A percentile compares a stretch with the other conserved stretches of the same genome.
These are phyloP conservation scores for Lactarius deliciosus DNA, from an alignment of 768 basidiomycete species.

Conservation along the genomic window DNA sequence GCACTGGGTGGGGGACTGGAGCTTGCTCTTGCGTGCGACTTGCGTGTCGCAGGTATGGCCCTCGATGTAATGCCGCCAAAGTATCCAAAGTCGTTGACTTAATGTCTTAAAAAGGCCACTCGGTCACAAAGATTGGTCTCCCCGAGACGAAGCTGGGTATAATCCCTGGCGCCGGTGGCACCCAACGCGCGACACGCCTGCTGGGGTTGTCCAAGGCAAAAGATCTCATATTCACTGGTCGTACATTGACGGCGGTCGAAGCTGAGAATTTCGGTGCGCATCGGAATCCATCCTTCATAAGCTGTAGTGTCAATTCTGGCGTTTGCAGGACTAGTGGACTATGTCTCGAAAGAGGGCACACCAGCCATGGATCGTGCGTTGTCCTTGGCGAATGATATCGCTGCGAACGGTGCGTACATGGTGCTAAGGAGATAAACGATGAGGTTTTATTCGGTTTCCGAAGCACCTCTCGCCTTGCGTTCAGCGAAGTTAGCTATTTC, in stretches of 20 bases:
- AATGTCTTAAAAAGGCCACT: constrained; percentile 43
- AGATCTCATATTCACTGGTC: constrained; percentile 82
- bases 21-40: constrained; percentile 82
- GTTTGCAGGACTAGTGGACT: constrained; percentile 73
- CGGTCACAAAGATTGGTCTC: constrained; percentile 82
- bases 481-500: constrained; percentile 87
- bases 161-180: constrained; percentile 90
- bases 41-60: constrained; percentile 78
- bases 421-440: background rate
- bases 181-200: constrained; percentile 76
- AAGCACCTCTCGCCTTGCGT: constrained; percentile 83
- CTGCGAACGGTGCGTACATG: constrained; percentile 57
- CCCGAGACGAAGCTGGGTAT: constrained; percentile 79
- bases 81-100: background rate
- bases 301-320: background rate
- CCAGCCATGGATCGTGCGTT: constrained; percentile 72
- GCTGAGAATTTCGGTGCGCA: constrained; percentile 68
- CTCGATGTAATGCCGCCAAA: constrained; percentile 9
- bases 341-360: constrained; percentile 60
- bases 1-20: constrained; percentile 94
- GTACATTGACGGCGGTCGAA: constrained; percentile 61
- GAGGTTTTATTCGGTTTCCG: background rate
- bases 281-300: constrained; percentile 6
- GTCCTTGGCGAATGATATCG: constrained; percentile 63
- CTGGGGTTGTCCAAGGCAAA: constrained; percentile 81